These are phyloP conservation scores for Ceratobasidium sp. DNA, from an alignment of 1,284 basidiomycete species.

Conservation along the genomic window DNA sequence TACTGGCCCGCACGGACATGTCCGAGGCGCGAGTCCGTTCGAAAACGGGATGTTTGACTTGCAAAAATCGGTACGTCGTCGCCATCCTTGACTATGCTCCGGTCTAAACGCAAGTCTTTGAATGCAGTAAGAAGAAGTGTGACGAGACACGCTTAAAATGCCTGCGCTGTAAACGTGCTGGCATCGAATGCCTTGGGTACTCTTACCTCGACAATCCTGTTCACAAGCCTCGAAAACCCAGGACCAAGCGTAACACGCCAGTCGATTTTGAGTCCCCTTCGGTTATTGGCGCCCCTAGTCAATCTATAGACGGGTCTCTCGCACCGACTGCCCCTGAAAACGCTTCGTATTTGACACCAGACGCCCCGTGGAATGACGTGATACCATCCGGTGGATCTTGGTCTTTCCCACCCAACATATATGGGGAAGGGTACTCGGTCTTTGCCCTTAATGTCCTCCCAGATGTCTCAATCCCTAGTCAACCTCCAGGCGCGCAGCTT, in stretches of 20 bases:
- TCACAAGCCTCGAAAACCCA: not conserved
- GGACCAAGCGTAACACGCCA: not conserved
- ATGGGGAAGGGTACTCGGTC: too few species aligned
- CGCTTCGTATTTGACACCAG: too few species aligned
- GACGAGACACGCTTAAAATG: too few species aligned
- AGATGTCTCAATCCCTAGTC: too few species aligned
- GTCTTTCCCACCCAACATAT: too few species aligned
- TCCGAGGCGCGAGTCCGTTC: conserved; percentile 10
- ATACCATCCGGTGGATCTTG: too few species aligned
- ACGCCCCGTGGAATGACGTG: too few species aligned
- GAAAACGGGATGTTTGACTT: conserved; percentile 32
- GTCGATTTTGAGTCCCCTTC: not conserved
- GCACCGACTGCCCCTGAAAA: not conserved
- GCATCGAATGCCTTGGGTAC: too few species aligned
- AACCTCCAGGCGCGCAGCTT: too few species aligned
- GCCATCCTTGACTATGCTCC: not conserved
- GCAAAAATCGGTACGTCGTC: conserved; percentile 21
- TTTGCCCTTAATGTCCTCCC: too few species aligned
- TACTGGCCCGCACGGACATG: not conserved
- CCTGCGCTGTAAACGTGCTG: too few species aligned
- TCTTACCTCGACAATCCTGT: conserved; percentile 7
- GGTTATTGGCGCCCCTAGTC: not conserved
- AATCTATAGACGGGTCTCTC: not conserved
- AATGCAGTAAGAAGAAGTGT: conserved; percentile 8
- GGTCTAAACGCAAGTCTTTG: not conserved